Percentiles rank a stretch among this genome's conserved stretches.
These are phyloP conservation scores for Panicum hallii DNA, from an alignment of 202 grass and related monocot species.

Conservation along the genomic window DNA sequence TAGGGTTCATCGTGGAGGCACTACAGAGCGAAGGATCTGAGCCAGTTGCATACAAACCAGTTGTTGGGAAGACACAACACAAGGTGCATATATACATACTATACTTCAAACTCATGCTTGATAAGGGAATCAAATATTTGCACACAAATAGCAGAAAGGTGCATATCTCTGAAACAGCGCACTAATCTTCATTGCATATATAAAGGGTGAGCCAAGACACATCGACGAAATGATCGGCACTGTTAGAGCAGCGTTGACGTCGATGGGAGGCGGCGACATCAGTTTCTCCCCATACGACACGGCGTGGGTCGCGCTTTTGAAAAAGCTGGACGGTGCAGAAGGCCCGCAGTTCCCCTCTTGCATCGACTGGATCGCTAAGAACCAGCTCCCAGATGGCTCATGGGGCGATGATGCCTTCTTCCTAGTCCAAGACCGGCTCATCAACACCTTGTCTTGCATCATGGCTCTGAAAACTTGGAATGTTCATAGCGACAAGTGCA, in stretches of 20 bases:
- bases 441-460: slow-evolving; percentile 70
- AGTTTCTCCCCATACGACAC: slow-evolving; percentile 70
- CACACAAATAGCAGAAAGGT: background rate
- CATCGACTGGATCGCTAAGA: slow-evolving; percentile 65
- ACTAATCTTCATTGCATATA: background rate
- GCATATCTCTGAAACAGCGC: background rate
- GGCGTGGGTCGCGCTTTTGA: slow-evolving; percentile 59
- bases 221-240: slow-evolving; percentile 24
- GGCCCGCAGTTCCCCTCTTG: slow-evolving; percentile 61
- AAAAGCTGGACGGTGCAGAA: slow-evolving; percentile 21
- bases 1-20: background rate
- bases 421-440: slow-evolving; percentile 56
- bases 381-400: slow-evolving; percentile 66
- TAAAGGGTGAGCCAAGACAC: background rate
- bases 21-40: background rate
- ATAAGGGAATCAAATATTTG: background rate
- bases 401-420: slow-evolving; percentile 64
- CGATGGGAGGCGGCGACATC: slow-evolving; percentile 51
- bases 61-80: background rate
- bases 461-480: slow-evolving; percentile 58
- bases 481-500: slow-evolving; percentile 30
- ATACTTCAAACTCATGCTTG: background rate
- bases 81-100: background rate
- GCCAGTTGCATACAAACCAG: background rate
- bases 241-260: slow-evolving; percentile 35